Evolutionary conservation across 208 protist genomes (phyloP), one percentile per base, ranked within the genome.

Genomic region (Acanthamoeba healyi): DNA sequence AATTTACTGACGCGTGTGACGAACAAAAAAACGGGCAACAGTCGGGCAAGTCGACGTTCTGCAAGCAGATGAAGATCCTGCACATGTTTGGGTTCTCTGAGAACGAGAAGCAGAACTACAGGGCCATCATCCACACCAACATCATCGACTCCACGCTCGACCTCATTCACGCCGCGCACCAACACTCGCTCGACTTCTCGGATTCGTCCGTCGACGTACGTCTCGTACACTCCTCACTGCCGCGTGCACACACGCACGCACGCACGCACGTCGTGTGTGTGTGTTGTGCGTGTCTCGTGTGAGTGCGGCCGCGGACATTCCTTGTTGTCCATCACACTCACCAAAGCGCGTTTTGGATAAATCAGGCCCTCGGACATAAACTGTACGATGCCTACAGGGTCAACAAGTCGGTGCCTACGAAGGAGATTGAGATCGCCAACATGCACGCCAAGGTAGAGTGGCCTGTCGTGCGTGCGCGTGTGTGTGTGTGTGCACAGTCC

Each of bases 51-150:
- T 96, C 93, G 24, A 98, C 97, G 9, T 92, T 98, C 38, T 95
- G 97, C 65, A 97, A 98, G 79, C 97, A 98, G 82, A 98, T 98
- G 97, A 97, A 96, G 54, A 94, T 98, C 26, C 94, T 98, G 12
- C 95, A 98, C 95, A 44, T 93, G n/a, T 63, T 97, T 26, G 97
- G 97, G 51, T 98, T 97, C 82, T 65, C 77, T 12, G 70, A 92
- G 54, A 19, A 29, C 29, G 86, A 92, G 38, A 92, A 92, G 63
- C 95, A 98, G 38, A 93, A 92, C 81, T 94, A 97, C 38, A 96
- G 97, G 36, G 51, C 95, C 56, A 94, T 98, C 51, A 86, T 89
- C 29, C 74, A 93, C 63, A 38, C 94, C 26, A 94, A 95, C 49
- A 98, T 97, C 93, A 63, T 97, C n/a, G 97, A 97, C 49, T 6